Conservation (phyloP, 805 yeast species). For the Metschnikowia aberdeeniae region DNA sequence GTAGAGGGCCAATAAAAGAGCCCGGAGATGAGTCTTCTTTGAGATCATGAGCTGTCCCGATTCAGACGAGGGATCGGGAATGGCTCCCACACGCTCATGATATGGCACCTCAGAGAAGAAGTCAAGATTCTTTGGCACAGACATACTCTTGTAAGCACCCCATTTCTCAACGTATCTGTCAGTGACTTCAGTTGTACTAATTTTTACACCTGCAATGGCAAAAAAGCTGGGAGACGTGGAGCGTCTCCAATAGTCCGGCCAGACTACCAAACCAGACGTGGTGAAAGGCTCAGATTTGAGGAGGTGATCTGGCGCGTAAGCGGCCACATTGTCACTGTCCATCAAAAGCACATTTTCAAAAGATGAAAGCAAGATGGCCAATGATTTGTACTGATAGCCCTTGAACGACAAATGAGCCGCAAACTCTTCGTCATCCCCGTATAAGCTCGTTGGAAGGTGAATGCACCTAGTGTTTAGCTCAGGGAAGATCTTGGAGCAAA, state of each 20-base stretch:
- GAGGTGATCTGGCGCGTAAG: slow-evolving; percentile 56
- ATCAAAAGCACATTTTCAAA: slow-evolving; percentile 68
- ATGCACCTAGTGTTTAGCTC: slow-evolving; percentile 37
- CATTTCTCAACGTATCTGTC: slow-evolving; percentile 31
- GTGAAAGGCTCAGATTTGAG: slow-evolving; percentile 56
- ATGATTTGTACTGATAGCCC: slow-evolving; percentile 42
- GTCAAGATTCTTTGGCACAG: slow-evolving; percentile 7
- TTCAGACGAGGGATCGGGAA: slow-evolving; percentile 68
- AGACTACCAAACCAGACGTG: slow-evolving; percentile 52
- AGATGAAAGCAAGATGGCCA: slow-evolving; percentile 41
- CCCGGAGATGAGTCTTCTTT: slow-evolving; percentile 52
- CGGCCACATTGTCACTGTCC: slow-evolving; percentile 76
- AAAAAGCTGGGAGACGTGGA: slow-evolving; percentile 73
- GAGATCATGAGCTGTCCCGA: slow-evolving; percentile 63
- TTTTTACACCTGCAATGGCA: slow-evolving; percentile 54
- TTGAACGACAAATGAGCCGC: slow-evolving; percentile 33
- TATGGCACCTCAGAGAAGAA: slow-evolving; percentile 33
- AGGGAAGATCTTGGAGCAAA: slow-evolving; percentile 40
- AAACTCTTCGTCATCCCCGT: slow-evolving; percentile 18
- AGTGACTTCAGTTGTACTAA: slow-evolving; percentile 25
- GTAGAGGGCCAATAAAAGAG: slow-evolving; percentile 57
- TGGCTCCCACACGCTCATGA: slow-evolving; percentile 64
- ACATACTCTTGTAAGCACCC: slow-evolving; percentile 12
- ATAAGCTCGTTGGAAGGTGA: slow-evolving; percentile 30
- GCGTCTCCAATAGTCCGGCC: slow-evolving; percentile 91